These are phyloP conservation scores for Chlorella sp. DNA, from an alignment of 139 green algal species.

Conservation along the genomic window DNA sequence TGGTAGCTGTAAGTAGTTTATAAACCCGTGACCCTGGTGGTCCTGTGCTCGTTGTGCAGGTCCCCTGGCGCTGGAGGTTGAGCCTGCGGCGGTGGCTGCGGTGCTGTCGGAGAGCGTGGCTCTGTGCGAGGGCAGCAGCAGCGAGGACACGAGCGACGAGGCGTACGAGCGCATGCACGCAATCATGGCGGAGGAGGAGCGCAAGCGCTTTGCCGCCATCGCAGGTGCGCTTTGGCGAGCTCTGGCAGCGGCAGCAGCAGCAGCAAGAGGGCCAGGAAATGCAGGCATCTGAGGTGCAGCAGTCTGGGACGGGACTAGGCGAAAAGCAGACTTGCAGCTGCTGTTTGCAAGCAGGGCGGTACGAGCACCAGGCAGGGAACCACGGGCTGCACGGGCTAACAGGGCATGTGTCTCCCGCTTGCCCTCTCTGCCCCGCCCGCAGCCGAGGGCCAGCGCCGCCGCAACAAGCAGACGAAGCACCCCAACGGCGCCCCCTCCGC, in stretches of 20 bases:
- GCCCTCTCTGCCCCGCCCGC: background rate
- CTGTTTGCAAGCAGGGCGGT: background rate
- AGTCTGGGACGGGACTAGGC: background rate
- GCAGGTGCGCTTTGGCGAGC: conserved; percentile 3
- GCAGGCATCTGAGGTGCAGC: too few relatives aligned
- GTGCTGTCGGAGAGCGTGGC: background rate
- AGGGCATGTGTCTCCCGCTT: background rate
- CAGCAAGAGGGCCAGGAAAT: background rate
- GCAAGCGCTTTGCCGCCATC: conserved; percentile 11
- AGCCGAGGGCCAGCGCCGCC: conserved; percentile 24
- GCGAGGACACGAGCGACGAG: conserved; percentile 42
- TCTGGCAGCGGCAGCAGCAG: background rate
- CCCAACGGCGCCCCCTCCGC: background rate
- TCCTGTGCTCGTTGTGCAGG: background rate
- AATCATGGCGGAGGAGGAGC: conserved; percentile 34
- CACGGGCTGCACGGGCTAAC: background rate
- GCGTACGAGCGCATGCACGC: conserved; percentile 21
- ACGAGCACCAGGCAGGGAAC: background rate
- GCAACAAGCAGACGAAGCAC: conserved; percentile 24
- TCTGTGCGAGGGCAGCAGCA: conserved; percentile 39
- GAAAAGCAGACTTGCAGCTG: background rate
- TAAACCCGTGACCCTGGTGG: too few relatives aligned
- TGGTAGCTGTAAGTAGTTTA: too few relatives aligned
- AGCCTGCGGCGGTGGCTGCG: conserved; percentile 10
- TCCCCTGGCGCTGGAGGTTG: background rate